These are phyloP conservation scores for Chaetomium fimeti DNA, from an alignment of 495 filamentous ascomycete species.

Conservation along the genomic window DNA sequence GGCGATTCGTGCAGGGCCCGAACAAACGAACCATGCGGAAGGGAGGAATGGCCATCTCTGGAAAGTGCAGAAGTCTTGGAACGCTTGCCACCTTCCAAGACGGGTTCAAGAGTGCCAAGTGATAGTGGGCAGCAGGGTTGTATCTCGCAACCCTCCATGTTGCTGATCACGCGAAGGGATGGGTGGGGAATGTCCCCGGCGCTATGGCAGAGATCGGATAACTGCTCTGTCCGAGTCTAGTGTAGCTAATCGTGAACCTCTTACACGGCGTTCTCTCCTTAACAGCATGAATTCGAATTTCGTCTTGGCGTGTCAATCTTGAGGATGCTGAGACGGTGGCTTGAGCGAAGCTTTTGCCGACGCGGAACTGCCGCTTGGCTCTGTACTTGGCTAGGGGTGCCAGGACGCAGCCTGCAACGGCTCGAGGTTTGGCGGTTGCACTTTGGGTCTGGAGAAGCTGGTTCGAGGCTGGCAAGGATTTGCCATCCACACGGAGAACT, in stretches of 20 bases:
- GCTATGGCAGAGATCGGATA: no score
- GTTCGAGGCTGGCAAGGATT: not conserved
- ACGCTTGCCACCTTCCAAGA: conserved; percentile 29
- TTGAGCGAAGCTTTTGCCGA: conserved; percentile 14
- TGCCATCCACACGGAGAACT: conserved; percentile 12
- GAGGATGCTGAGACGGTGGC: conserved; percentile 11
- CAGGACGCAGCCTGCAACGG: conserved; percentile 8
- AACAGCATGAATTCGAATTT: not conserved
- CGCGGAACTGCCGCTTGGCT: conserved; percentile 16
- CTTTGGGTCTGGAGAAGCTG: not conserved
- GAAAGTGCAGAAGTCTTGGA: conserved; percentile 24
- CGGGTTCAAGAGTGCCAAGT: conserved; percentile 28
- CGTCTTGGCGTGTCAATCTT: not conserved
- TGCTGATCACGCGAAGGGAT: no score
- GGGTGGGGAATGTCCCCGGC: no score
- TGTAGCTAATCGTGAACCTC: no score
- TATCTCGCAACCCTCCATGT: not conserved
- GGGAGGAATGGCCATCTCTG: conserved; percentile 21
- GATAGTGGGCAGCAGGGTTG: conserved; percentile 20
- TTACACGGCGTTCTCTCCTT: not conserved
- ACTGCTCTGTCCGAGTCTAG: no score
- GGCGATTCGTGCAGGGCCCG: not conserved
- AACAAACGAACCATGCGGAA: conserved; percentile 8
- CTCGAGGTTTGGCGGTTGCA: conserved; percentile 3
- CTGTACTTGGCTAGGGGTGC: no score